Evolutionary conservation across 495 filamentous ascomycete genomes (phyloP).

Genomic region (Podospora pseudopauciseta): DNA sequence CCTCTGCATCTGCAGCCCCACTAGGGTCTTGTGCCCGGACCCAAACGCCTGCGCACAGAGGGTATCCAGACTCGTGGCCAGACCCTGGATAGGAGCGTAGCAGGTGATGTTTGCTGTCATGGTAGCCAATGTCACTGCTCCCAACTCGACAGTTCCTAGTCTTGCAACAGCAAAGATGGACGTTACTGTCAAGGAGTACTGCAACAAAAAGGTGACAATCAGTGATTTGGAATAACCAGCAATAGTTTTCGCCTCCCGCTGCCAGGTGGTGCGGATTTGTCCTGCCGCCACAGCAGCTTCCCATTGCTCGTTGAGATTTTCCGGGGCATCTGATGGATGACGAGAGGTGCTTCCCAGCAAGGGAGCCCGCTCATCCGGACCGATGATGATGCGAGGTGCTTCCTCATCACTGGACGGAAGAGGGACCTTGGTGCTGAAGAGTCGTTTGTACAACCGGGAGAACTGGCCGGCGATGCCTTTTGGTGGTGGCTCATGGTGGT

Average conservation of each 20-base stretch:
- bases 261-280: slow-evolving; percentile 79
- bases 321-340: slow-evolving; percentile 20
- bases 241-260: slow-evolving; percentile 70
- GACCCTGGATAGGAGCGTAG: slow-evolving; percentile 67
- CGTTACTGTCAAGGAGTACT: slow-evolving; percentile 70
- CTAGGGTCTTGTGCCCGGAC: slow-evolving; percentile 62
- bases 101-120: slow-evolving; percentile 77
- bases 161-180: slow-evolving; percentile 66
- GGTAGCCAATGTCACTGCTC: slow-evolving; percentile 59
- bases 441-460: slow-evolving; percentile 34
- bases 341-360: slow-evolving; percentile 26
- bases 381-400: slow-evolving; percentile 26
- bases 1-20: slow-evolving; percentile 68
- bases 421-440: slow-evolving; percentile 49
- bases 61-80: slow-evolving; percentile 69
- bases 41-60: slow-evolving; percentile 75
- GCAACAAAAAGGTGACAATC: slow-evolving; percentile 66
- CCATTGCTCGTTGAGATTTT: slow-evolving; percentile 61
- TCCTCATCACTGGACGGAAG: slow-evolving; percentile 32
- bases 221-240: slow-evolving; percentile 55
- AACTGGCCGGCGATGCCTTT: slow-evolving; percentile 16
- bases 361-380: slow-evolving; percentile 41
- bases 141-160: slow-evolving; percentile 61
- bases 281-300: slow-evolving; percentile 74
- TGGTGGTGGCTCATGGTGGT: slow-evolving; percentile 31